Percentiles rank a stretch among this genome's conserved stretches.
Evolutionary conservation across 1,284 basidiomycete genomes (phyloP).

Genomic region (Ceratobasidium sp.): DNA sequence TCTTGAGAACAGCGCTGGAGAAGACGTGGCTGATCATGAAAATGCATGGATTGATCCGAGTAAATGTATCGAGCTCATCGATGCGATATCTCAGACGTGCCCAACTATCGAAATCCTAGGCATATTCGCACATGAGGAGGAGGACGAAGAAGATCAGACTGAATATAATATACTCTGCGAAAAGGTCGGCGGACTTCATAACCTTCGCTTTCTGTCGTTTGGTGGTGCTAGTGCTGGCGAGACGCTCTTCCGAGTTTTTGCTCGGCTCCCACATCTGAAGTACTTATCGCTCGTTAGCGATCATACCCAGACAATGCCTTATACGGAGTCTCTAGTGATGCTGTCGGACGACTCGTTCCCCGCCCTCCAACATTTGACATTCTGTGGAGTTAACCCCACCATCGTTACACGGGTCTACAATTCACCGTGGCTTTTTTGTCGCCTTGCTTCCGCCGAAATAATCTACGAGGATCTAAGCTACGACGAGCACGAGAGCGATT

Average conservation of each 20-base stretch:
- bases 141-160: background rate
- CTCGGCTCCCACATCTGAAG: background rate
- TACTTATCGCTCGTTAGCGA: background rate
- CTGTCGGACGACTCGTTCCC: constrained; percentile 5
- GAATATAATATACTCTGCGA: background rate
- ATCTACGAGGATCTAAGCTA: background rate
- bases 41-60: background rate
- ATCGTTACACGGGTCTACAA: background rate
- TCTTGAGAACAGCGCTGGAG: background rate
- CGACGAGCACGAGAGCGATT: background rate
- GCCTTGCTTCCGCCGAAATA: background rate
- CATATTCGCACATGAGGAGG: background rate
- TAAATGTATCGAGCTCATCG: background rate
- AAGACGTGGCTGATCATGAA: background rate
- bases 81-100: background rate
- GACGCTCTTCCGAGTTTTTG: background rate
- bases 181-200: background rate
- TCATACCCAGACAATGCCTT: background rate
- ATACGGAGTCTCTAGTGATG: background rate
- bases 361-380: background rate
- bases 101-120: background rate
- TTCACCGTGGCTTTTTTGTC: background rate
- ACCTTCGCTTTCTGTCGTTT: background rate
- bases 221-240: background rate
- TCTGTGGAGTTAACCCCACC: background rate